Percentiles rank a stretch among this genome's conserved stretches.
Conservation (phyloP, 2,329 filamentous ascomycete genomes). For the Mycosphaerella sp. region DNA sequence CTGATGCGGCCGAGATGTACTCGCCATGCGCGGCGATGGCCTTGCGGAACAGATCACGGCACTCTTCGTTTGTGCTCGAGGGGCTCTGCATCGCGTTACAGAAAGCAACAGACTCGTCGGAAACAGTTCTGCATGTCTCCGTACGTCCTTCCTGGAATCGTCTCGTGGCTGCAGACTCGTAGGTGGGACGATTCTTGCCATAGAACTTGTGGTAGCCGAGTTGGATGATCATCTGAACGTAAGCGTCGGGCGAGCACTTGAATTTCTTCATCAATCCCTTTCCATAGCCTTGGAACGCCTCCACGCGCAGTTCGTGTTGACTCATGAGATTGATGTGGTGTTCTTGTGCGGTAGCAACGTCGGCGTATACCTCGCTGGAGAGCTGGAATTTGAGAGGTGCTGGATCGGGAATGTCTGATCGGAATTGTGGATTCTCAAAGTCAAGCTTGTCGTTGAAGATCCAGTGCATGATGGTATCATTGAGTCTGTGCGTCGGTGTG, state of each 20-base stretch:
- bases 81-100: constrained; percentile 79
- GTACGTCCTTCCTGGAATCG: constrained; percentile 96
- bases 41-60: constrained; percentile 69
- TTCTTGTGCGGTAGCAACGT: constrained; percentile 69
- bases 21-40: constrained; percentile 77
- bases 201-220: constrained; percentile 99
- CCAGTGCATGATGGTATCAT: constrained; percentile 85
- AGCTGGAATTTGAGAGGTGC: constrained; percentile 71
- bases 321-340: constrained; percentile 79
- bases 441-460: constrained; percentile 95
- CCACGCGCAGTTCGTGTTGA: constrained; percentile 84
- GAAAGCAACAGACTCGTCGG: constrained; percentile 85
- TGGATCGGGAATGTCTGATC: constrained; percentile 79
- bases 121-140: constrained; percentile 89
- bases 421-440: constrained; percentile 69
- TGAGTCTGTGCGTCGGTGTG: constrained; percentile 92
- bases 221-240: constrained; percentile 98
- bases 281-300: constrained; percentile 95
- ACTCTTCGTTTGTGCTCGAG: constrained; percentile 55
- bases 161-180: constrained; percentile 90
- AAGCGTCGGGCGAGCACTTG: constrained; percentile 95
- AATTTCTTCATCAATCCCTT: constrained; percentile 99
- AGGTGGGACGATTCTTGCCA: constrained; percentile 93
- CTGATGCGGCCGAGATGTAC: constrained; percentile 83
- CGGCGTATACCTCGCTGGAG: constrained; percentile 63